These are phyloP conservation scores for Coix lacrymajobi DNA, from an alignment of 176 grass and related monocot genomes.

Conservation along the genomic window DNA sequence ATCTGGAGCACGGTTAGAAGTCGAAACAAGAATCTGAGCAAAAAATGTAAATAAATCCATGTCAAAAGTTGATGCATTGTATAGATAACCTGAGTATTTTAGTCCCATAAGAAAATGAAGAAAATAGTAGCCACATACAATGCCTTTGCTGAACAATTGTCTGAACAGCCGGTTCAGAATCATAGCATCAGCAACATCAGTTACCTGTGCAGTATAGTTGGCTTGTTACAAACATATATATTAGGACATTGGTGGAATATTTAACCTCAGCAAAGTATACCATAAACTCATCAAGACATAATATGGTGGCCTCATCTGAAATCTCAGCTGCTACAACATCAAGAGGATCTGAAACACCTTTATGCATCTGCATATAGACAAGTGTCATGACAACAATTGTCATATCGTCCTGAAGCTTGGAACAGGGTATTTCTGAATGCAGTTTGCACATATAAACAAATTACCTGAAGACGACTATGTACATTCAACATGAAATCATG, in stretches of 20 bases:
- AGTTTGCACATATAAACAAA: background rate
- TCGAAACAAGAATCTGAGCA: constrained; percentile 81
- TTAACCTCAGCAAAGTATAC: constrained; percentile 33
- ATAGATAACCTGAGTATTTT: background rate
- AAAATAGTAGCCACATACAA: constrained; percentile 54
- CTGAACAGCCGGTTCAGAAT: constrained; percentile 84
- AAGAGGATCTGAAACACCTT: constrained; percentile 93
- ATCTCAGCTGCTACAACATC: constrained; percentile 94
- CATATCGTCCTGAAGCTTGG: background rate
- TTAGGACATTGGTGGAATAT: background rate
- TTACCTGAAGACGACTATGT: constrained; percentile 88
- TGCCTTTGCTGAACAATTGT: constrained; percentile 87
- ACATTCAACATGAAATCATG: constrained; percentile 98
- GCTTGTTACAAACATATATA: background rate
- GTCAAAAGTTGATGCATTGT: constrained; percentile 12
- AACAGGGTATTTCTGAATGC: background rate
- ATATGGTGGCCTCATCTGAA: constrained; percentile 85
- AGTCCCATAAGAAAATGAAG: constrained; percentile 17
- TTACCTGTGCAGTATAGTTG: constrained; percentile 47
- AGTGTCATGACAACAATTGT: background rate
- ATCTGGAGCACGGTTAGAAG: constrained; percentile 81
- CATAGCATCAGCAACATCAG: constrained; percentile 97
- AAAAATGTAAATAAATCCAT: constrained; percentile 15
- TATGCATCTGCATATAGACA: constrained; percentile 74
- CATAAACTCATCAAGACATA: constrained; percentile 99